Evolutionary conservation across 768 basidiomycete species (phyloP).

Genomic region (Rhizopogon vesiculosus): DNA sequence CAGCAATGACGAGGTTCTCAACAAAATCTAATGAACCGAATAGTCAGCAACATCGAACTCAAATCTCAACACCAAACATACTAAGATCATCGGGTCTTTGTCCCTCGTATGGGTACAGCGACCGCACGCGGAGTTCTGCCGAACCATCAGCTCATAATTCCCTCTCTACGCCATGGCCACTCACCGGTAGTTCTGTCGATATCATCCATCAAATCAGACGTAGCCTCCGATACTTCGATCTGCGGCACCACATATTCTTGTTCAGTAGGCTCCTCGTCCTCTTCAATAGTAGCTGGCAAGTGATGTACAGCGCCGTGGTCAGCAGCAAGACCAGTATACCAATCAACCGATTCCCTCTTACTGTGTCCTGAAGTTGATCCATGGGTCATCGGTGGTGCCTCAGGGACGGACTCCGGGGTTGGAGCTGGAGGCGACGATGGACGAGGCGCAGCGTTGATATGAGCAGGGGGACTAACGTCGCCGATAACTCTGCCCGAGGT

Average conservation of each 20-base stretch:
- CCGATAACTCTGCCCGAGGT: constrained; percentile 78
- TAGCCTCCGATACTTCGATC: constrained; percentile 51
- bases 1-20: constrained; percentile 72
- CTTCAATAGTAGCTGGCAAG: constrained; percentile 53
- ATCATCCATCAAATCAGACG: constrained; percentile 59
- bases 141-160: constrained; percentile 3
- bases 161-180: constrained; percentile 14
- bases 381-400: constrained; percentile 9
- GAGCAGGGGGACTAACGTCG: constrained; percentile 62
- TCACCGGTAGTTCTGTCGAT: constrained; percentile 62
- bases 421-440: constrained; percentile 32
- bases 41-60: not conserved
- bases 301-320: constrained; percentile 44
- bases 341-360: constrained; percentile 81
- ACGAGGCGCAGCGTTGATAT: constrained; percentile 52
- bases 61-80: constrained; percentile 20
- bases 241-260: constrained; percentile 38
- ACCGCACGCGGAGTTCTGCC: constrained; percentile 69
- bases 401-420: constrained; percentile 9
- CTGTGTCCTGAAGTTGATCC: constrained; percentile 26
- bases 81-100: constrained; percentile 87
- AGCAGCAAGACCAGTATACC: constrained; percentile 85
- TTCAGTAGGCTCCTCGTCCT: constrained; percentile 51
- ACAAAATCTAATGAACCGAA: constrained; percentile 54
- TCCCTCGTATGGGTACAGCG: constrained; percentile 81